Conservation (phyloP, 2,329 filamentous ascomycete species). For the Coniochaeta sp. region DNA sequence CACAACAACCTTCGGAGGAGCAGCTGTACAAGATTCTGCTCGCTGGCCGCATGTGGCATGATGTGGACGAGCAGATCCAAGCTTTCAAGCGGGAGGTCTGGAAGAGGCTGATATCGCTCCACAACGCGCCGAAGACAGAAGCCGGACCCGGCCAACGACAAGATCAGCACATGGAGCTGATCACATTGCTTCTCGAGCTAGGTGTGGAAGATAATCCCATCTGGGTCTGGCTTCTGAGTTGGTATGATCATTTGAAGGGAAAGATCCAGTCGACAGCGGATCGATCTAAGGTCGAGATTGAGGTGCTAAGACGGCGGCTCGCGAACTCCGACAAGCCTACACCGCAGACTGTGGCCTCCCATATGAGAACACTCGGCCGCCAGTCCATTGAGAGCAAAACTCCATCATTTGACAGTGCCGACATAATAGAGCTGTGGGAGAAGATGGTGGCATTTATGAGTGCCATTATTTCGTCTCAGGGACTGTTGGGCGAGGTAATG, state of each 20-base stretch:
- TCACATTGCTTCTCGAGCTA: constrained; percentile 80
- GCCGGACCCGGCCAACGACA: constrained; percentile 48
- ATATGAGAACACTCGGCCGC: constrained; percentile 66
- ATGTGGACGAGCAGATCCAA: constrained; percentile 82
- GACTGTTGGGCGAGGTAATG: constrained; percentile 79
- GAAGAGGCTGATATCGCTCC: constrained; percentile 67
- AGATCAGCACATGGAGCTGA: constrained; percentile 85
- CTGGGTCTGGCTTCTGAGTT: constrained; percentile 88
- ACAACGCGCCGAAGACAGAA: constrained; percentile 46
- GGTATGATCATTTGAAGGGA: constrained; percentile 81
- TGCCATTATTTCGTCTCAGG: constrained; percentile 67
- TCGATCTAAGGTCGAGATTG: constrained; percentile 84
- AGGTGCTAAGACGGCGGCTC: constrained; percentile 76
- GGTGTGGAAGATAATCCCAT: constrained; percentile 95
- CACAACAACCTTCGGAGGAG: constrained; percentile 59
- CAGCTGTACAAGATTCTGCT: constrained; percentile 83
- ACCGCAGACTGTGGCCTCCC: constrained; percentile 60
- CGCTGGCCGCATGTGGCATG: constrained; percentile 89
- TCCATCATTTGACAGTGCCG: constrained; percentile 65
- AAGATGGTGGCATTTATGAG: constrained; percentile 70
- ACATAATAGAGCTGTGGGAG: constrained; percentile 89
- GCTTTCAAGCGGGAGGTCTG: constrained; percentile 84
- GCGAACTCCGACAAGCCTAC: constrained; percentile 66
- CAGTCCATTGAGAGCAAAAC: constrained; percentile 55
- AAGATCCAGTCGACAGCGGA: constrained; percentile 77